phyloP scores from a whole-genome alignment of 1,284 basidiomycete genomes.

The Boletus semigastroideus region DNA sequence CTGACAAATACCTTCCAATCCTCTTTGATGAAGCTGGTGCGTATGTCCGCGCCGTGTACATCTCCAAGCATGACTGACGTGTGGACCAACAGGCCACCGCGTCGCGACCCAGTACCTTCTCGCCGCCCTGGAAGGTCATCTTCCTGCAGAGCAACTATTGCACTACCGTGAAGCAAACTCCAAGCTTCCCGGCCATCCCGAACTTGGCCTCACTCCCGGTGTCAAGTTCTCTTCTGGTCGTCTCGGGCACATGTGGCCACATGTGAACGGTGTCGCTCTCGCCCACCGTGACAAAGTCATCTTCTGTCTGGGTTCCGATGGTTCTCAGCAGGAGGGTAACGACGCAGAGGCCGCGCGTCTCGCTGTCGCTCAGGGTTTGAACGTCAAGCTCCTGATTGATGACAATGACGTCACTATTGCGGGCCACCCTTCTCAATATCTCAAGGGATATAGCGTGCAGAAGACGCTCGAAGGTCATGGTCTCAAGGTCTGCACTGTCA shows the following conservation, averaged over 20 bases:
- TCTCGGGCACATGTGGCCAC: slow-evolving; percentile 80
- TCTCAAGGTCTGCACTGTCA: slow-evolving; percentile 65
- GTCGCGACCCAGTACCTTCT: slow-evolving; percentile 86
- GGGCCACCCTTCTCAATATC: slow-evolving; percentile 80
- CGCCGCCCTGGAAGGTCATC: slow-evolving; percentile 67
- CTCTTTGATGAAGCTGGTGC: slow-evolving; percentile 78
- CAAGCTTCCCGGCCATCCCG: slow-evolving; percentile 83
- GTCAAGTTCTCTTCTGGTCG: slow-evolving; percentile 87
- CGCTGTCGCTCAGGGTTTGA: slow-evolving; percentile 77
- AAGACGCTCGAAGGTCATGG: slow-evolving; percentile 81
- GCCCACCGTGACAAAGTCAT: slow-evolving; percentile 75
- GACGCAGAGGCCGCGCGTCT: slow-evolving; percentile 85
- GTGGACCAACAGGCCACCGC: slow-evolving; percentile 63
- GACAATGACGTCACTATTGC: slow-evolving; percentile 89
- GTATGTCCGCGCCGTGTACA: slow-evolving; percentile 18
- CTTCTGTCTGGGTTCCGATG: slow-evolving; percentile 83
- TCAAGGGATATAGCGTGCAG: slow-evolving; percentile 70
- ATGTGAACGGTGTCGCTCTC: slow-evolving; percentile 79
- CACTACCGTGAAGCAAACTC: slow-evolving; percentile 83
- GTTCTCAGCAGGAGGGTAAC: slow-evolving; percentile 86
- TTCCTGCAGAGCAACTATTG: slow-evolving; percentile 73
- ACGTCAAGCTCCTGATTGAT: slow-evolving; percentile 82
- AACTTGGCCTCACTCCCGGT: slow-evolving; percentile 81
- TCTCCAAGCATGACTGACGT: slow-evolving; percentile 2
- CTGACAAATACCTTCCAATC: slow-evolving; percentile 61